phyloP scores from a whole-genome alignment of 1,284 basidiomycete genomes.

The Sanguinoderma infundibulare region DNA sequence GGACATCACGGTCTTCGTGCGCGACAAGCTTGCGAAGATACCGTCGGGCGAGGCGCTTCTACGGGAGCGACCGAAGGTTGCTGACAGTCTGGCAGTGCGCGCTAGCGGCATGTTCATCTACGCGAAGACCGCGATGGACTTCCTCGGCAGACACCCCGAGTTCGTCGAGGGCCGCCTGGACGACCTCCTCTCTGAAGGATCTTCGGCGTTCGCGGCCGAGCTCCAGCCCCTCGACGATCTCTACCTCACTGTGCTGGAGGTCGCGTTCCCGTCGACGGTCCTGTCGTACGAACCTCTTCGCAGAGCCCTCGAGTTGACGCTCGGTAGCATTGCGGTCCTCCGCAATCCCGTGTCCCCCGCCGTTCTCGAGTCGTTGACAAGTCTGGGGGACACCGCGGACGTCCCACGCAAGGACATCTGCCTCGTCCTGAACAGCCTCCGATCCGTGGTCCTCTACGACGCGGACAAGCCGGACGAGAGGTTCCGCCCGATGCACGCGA shows the following conservation, averaged over 20 bases:
- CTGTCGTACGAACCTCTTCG: background rate
- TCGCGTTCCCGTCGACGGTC: slow-evolving; percentile 10
- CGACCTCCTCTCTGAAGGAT: slow-evolving; percentile 1
- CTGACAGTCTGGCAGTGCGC: background rate
- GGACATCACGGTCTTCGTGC: slow-evolving; percentile 17
- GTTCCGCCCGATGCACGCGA: slow-evolving; percentile 15
- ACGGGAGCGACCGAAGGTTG: background rate
- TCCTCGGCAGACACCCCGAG: slow-evolving; percentile 6
- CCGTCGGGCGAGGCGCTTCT: background rate
- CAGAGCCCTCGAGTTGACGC: slow-evolving; percentile 1
- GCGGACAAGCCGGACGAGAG: background rate
- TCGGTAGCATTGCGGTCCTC: slow-evolving; percentile 12
- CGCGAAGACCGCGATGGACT: slow-evolving; percentile 11
- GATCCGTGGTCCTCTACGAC: slow-evolving; percentile 13
- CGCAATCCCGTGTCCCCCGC: slow-evolving; percentile 6
- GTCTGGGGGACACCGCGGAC: no score
- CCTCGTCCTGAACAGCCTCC: slow-evolving; percentile 12
- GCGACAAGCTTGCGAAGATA: background rate
- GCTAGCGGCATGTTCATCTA: slow-evolving; percentile 19
- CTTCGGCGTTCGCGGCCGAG: background rate
- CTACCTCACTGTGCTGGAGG: slow-evolving; percentile 16
- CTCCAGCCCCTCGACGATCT: slow-evolving; percentile 9
- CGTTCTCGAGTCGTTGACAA: background rate
- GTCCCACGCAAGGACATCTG: background rate
- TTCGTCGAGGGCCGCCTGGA: slow-evolving; percentile 5